Conservation (phyloP, 345 rosid genomes). For the Anacardium occidentale region DNA sequence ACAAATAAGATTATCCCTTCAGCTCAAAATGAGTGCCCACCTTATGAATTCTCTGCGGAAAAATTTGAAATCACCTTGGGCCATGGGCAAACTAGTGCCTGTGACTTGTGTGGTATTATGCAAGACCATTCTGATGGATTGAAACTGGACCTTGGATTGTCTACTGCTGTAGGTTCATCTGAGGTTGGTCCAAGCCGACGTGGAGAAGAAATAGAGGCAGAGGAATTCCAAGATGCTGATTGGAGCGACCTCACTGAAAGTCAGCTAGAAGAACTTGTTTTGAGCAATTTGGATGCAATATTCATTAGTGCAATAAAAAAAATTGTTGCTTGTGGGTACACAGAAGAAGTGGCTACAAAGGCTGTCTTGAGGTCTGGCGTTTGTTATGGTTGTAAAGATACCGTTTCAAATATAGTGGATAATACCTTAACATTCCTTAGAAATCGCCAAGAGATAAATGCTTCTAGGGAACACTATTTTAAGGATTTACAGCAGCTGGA, state of each 20-base stretch:
- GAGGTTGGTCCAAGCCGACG: constrained; percentile 47
- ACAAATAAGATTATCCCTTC: constrained; percentile 32
- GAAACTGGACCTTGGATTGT: constrained; percentile 61
- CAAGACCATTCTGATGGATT: constrained; percentile 50
- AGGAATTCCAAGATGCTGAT: constrained; percentile 60
- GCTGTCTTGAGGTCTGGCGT: constrained; percentile 68
- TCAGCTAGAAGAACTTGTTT: constrained; percentile 70
- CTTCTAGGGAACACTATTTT: constrained; percentile 49
- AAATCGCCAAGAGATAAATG: constrained; percentile 52
- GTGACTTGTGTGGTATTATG: constrained; percentile 47
- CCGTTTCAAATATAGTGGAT: constrained; percentile 66
- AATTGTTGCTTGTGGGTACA: constrained; percentile 50
- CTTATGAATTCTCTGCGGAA: constrained; percentile 70
- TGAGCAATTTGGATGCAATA: constrained; percentile 59
- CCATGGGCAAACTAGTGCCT: constrained; percentile 40
- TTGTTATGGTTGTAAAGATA: constrained; percentile 64
- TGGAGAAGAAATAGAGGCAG: constrained; percentile 47
- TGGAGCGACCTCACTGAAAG: constrained; percentile 82
- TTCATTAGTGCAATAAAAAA: constrained; percentile 66
- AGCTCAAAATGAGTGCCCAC: constrained; percentile 37
- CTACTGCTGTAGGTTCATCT: constrained; percentile 33
- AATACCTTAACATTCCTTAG: constrained; percentile 62
- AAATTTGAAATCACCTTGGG: constrained; percentile 44
- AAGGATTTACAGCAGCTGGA: constrained; percentile 71
- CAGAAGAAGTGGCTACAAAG: constrained; percentile 57